phyloP scores from a whole-genome alignment of 75 land plant genomes.

The Picea glauca region DNA sequence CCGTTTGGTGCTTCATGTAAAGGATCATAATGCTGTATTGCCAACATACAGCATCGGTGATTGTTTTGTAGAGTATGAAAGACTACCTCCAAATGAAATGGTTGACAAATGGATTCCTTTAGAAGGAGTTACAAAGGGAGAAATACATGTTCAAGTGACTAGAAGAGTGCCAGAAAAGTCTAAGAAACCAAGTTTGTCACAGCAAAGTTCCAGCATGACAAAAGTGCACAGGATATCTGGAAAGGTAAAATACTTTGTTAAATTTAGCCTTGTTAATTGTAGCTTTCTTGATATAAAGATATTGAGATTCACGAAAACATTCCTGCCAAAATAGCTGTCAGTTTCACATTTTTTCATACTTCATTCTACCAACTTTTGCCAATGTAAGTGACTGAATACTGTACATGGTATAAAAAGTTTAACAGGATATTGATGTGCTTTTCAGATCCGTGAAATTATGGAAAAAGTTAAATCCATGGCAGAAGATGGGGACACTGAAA shows the following conservation, averaged over 20 bases:
- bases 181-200: slow-evolving; percentile 25
- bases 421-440: not conserved
- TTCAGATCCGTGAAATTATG: slow-evolving; percentile 65
- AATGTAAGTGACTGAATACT: not conserved
- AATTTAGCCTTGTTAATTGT: slow-evolving; percentile 6
- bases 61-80: slow-evolving; percentile 82
- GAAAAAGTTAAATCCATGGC: slow-evolving; percentile 36
- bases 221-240: slow-evolving; percentile 30
- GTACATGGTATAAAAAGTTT: not conserved
- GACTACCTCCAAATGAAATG: slow-evolving; percentile 65
- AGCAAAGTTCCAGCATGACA: slow-evolving; percentile 19
- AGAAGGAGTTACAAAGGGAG: slow-evolving; percentile 81
- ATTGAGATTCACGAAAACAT: not conserved
- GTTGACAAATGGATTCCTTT: slow-evolving; percentile 92
- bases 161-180: slow-evolving; percentile 48
- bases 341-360: not conserved
- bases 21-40: slow-evolving; percentile 84
- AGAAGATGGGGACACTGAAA: slow-evolving; percentile 61
- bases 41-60: slow-evolving; percentile 79
- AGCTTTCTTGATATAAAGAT: not conserved
- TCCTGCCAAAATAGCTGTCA: not conserved
- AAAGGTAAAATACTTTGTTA: slow-evolving; percentile 4
- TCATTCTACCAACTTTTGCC: not conserved
- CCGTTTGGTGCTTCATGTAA: slow-evolving; percentile 65
- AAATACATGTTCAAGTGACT: slow-evolving; percentile 84